Base-by-base conservation (phyloP, 2,329 filamentous ascomycete species). In the Microsporum ferrugineum region DNA sequence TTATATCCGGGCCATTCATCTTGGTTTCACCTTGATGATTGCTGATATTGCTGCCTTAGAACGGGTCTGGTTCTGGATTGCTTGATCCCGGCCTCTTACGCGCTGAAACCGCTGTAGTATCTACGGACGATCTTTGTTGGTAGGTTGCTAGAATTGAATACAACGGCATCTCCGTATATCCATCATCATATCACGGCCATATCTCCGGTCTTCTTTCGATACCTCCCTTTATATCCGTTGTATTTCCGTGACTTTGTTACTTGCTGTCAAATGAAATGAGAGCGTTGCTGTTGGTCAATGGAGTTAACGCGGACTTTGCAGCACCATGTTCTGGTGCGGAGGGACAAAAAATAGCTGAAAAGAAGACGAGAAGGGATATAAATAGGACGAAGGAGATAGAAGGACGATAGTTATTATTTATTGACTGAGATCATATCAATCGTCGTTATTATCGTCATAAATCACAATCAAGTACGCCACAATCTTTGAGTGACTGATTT, bases 31-130 rank as follows among this genome's bases (percentile, higher is more conserved):
- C 23, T 53, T 59, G 38, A 6, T 56, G 12, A 45, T 5, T 45
- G 43, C 23, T 58, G 4, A 55, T 17, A 41, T 27, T 36, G 12
- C 41, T 47, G 45, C 2, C n/a, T 31, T 36, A 69, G 70, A 72
- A 59, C 66, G 66, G 36, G 64, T 72, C 12, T 73, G 71, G 69
- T 71, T 72, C 61, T 73, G 71, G 70, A 68, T 72, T 60, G 62
- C 61, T 12, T 63, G 23, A 59, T 34, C 29, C 7, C 10, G 10
- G 27, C 27, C 12, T 7, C n/a, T 14, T 12, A 27, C 14, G 5
- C 3, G 33, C 49, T 10, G 10, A 17, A 8, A 29, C 10, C 43
- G 23, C 6, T 47, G 10, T 27, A 23, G 17, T 29, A 23, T 47
- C 8, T 29, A 5, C 3, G 17, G 17, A 23, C 17, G 17, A 23